Evolutionary conservation across 306 rosid species (phyloP).

Genomic region (Quercus agrifolia): DNA sequence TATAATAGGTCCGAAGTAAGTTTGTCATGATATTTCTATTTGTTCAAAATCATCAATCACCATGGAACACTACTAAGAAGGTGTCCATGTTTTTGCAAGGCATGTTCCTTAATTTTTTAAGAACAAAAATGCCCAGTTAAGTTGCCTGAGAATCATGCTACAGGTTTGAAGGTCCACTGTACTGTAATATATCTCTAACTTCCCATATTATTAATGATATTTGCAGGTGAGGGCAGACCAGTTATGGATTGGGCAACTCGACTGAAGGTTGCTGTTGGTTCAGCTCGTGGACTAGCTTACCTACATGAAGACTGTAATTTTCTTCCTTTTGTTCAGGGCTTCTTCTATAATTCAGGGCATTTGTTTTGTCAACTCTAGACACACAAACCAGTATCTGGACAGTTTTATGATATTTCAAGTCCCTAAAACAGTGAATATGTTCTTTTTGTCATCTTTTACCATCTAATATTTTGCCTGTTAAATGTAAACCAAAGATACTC

Average conservation of each 20-base stretch:
- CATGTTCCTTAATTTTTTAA: background rate
- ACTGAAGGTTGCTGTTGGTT: slow-evolving; percentile 87
- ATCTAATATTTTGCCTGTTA: background rate
- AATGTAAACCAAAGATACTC: background rate
- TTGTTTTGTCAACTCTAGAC: background rate
- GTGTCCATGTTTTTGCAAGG: background rate
- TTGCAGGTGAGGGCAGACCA: slow-evolving; percentile 53
- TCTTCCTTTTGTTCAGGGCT: slow-evolving; percentile 13
- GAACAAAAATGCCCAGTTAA: background rate
- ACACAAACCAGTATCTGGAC: background rate
- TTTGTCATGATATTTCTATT: background rate
- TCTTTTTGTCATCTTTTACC: background rate
- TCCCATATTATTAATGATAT: slow-evolving; percentile 9
- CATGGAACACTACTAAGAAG: background rate
- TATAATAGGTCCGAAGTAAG: background rate
- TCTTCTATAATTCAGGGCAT: background rate
- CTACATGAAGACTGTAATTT: slow-evolving; percentile 92
- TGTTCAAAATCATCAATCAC: background rate
- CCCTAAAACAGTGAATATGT: background rate
- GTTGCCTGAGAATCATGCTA: slow-evolving; percentile 1
- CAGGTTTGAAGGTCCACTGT: background rate
- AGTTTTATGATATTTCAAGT: background rate
- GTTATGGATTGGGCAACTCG: slow-evolving; percentile 82
- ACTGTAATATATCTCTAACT: background rate
- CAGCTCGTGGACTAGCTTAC: slow-evolving; percentile 97